phyloP scores from a whole-genome alignment of 202 grass and related monocot genomes.

The Setaria viridis region DNA sequence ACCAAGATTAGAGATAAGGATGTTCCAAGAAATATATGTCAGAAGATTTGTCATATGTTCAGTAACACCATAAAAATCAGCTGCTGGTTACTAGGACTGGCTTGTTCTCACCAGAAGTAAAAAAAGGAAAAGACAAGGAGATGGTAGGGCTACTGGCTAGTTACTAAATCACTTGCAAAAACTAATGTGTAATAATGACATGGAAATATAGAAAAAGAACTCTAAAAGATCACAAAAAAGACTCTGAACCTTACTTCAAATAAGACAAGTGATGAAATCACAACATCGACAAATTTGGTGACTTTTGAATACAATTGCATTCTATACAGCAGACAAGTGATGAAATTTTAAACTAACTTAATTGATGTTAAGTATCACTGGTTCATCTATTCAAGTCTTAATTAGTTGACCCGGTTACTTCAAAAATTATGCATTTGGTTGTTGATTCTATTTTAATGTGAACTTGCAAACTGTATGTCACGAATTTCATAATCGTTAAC shows the following conservation, averaged over 20 bases:
- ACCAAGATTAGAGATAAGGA: too few species aligned
- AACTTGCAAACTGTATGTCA: background rate
- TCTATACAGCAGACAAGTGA: background rate
- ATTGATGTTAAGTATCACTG: background rate
- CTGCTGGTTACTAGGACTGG: too few species aligned
- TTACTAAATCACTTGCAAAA: too few species aligned
- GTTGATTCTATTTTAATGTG: slow-evolving; percentile 1
- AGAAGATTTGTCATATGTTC: too few species aligned
- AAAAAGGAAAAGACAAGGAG: too few species aligned
- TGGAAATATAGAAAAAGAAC: background rate
- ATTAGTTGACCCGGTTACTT: background rate
- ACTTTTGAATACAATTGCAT: background rate
- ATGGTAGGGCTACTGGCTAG: too few species aligned
- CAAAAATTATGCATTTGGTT: background rate
- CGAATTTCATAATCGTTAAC: background rate
- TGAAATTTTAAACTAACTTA: background rate
- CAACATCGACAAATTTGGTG: background rate
- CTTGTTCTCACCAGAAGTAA: too few species aligned
- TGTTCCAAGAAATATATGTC: too few species aligned
- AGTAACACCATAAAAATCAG: too few species aligned
- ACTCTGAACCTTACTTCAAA: background rate
- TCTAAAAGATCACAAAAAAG: background rate
- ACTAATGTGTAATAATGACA: too few species aligned
- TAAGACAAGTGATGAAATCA: background rate
- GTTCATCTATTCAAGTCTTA: background rate